phyloP scores from a whole-genome alignment of 805 yeast genomes.

The Nakazawaea anatomiae region DNA sequence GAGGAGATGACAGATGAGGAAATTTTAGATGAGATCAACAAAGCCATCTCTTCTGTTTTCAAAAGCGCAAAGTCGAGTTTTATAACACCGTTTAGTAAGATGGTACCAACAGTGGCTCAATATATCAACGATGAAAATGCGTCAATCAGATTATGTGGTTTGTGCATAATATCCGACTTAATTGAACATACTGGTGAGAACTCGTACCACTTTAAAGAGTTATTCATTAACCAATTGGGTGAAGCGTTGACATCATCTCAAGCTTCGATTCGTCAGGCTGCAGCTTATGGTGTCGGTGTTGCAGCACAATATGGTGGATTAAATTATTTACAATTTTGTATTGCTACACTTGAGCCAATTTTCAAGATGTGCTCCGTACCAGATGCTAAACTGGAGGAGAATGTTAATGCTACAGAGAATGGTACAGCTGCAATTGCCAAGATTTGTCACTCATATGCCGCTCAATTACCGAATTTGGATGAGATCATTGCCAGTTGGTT shows the following conservation, averaged over 20 bases:
- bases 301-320: slow-evolving; percentile 79
- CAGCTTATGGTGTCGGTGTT: slow-evolving; percentile 77
- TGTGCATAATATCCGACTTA: slow-evolving; percentile 74
- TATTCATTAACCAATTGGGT: slow-evolving; percentile 59
- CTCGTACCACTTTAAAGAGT: slow-evolving; percentile 56
- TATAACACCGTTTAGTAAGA: slow-evolving; percentile 55
- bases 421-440: slow-evolving; percentile 80
- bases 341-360: slow-evolving; percentile 70
- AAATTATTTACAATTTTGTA: slow-evolving; percentile 52
- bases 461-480: slow-evolving; percentile 53
- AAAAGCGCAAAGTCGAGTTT: slow-evolving; percentile 53
- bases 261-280: slow-evolving; percentile 79
- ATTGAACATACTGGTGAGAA: slow-evolving; percentile 74
- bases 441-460: slow-evolving; percentile 61
- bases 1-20: slow-evolving; percentile 88
- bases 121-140: slow-evolving; percentile 61
- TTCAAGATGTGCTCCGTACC: slow-evolving; percentile 68
- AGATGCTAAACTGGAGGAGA: slow-evolving; percentile 82
- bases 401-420: slow-evolving; percentile 81
- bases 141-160: slow-evolving; percentile 69
- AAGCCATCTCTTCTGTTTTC: slow-evolving; percentile 66
- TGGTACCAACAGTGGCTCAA: slow-evolving; percentile 58
- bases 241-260: slow-evolving; percentile 60
- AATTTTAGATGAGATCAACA: slow-evolving; percentile 77
- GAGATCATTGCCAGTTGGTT: slow-evolving; percentile 73